A percentile compares a stretch with the other conserved stretches of the same genome.
Evolutionary conservation across 768 basidiomycete species (phyloP).

Genomic region (Tylopilus felleus): DNA sequence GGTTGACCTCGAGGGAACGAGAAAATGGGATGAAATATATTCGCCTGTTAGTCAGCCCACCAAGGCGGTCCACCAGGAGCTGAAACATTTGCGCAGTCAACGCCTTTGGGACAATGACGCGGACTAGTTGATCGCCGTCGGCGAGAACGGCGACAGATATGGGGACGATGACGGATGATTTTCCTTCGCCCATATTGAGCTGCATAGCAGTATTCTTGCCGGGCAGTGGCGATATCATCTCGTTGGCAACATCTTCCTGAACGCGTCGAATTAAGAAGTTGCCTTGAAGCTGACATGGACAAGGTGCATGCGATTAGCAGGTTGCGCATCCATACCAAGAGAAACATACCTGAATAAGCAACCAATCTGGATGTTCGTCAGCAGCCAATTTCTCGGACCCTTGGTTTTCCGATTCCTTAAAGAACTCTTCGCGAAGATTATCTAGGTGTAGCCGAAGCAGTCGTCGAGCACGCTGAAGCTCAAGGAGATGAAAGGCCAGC

Average conservation of each 20-base stretch:
- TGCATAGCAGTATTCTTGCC: constrained; percentile 41
- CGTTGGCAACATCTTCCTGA: constrained; percentile 39
- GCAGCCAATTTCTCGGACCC: constrained; percentile 21
- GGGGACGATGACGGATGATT: constrained; percentile 48
- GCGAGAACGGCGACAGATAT: constrained; percentile 40
- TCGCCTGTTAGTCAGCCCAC: constrained; percentile 44
- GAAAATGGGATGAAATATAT: constrained; percentile 52
- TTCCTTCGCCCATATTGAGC: constrained; percentile 61
- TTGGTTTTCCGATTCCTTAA: constrained; percentile 23
- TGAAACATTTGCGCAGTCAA: constrained; percentile 48
- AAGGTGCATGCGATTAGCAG: background rate
- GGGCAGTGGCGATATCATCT: constrained; percentile 45
- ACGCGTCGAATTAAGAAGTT: constrained; percentile 42
- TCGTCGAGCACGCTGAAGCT: constrained; percentile 38
- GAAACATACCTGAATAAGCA: constrained; percentile 40
- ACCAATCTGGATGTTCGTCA: constrained; percentile 37
- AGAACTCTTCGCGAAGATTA: constrained; percentile 30
- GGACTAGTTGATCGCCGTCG: constrained; percentile 40
- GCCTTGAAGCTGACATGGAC: constrained; percentile 39
- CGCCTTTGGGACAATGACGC: constrained; percentile 50
- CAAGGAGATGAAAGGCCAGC: constrained; percentile 29
- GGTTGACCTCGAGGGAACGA: constrained; percentile 32
- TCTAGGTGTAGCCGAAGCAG: constrained; percentile 26
- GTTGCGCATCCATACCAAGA: background rate
- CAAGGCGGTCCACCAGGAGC: constrained; percentile 40